Conservation (phyloP, 1,139 yeast genomes). For the Suhomyces guaymorum region DNA sequence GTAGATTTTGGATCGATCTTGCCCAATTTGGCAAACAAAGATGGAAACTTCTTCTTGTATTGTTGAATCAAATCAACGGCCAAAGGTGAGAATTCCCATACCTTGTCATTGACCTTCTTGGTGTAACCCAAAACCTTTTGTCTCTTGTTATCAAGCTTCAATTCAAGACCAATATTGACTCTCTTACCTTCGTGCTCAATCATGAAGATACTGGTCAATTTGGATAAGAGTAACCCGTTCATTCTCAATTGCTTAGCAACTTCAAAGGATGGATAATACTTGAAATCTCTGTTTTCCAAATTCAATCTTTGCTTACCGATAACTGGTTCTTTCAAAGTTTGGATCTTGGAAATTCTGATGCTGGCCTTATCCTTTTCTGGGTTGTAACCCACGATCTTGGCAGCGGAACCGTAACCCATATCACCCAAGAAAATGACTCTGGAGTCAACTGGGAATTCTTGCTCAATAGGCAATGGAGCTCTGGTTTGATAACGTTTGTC, state of each 20-base stretch:
- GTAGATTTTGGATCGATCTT: slow-evolving; percentile 25
- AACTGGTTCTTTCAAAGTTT: slow-evolving; percentile 56
- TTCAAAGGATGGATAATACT: slow-evolving; percentile 67
- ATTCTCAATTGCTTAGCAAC: slow-evolving; percentile 61
- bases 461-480: slow-evolving; percentile 73
- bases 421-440: slow-evolving; percentile 85
- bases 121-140: slow-evolving; percentile 89
- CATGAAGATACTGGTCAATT: slow-evolving; percentile 71
- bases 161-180: slow-evolving; percentile 78
- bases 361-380: slow-evolving; percentile 53
- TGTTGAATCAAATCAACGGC: slow-evolving; percentile 68
- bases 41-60: slow-evolving; percentile 63
- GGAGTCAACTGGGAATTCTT: slow-evolving; percentile 76
- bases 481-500: slow-evolving; percentile 75
- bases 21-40: slow-evolving; percentile 50
- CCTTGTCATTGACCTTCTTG: slow-evolving; percentile 50
- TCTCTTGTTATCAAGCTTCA: slow-evolving; percentile 78
- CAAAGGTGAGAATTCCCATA: slow-evolving; percentile 83
- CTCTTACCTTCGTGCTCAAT: slow-evolving; percentile 52
- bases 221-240: slow-evolving; percentile 68
- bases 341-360: slow-evolving; percentile 52
- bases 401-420: slow-evolving; percentile 86
- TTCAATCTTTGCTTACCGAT: slow-evolving; percentile 61
- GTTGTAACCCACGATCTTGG: slow-evolving; percentile 65
- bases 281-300: slow-evolving; percentile 55